Conservation (phyloP, 2,329 filamentous ascomycete genomes). For the Phialocephala subalpina region DNA sequence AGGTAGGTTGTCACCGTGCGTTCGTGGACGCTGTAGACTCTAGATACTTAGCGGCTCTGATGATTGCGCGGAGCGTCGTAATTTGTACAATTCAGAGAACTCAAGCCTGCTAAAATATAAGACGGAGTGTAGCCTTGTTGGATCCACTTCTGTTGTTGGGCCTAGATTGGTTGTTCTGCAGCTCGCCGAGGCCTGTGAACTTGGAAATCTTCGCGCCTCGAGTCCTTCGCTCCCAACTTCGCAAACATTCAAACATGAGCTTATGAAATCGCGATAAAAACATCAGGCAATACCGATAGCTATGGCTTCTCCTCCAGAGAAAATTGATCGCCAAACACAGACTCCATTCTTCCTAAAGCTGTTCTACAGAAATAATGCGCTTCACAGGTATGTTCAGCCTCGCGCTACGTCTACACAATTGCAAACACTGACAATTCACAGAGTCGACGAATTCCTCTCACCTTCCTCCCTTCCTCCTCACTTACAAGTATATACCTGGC, state of each 20-base stretch:
- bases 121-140: neutral
- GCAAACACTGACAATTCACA: constrained; percentile 43
- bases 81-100: neutral
- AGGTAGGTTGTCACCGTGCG: neutral
- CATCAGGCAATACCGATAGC: constrained; percentile 5
- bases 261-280: constrained; percentile 1
- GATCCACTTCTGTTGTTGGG: neutral
- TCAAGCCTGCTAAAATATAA: neutral
- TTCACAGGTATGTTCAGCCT: constrained; percentile 66
- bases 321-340: constrained; percentile 73
- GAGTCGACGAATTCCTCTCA: constrained; percentile 73
- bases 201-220: neutral
- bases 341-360: constrained; percentile 87
- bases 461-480: constrained; percentile 66
- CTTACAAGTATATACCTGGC: constrained; percentile 87
- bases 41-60: neutral
- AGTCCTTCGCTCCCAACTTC: constrained; percentile 3
- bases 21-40: neutral
- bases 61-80: neutral
- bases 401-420: constrained; percentile 14
- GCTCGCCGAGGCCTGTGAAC: neutral
- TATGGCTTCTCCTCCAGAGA: constrained; percentile 47
- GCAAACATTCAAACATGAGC: neutral
- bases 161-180: neutral
- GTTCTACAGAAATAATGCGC: constrained; percentile 79